phyloP scores from a whole-genome alignment of 2,329 filamentous ascomycete genomes.

The Pestalotiopsis sp. region DNA sequence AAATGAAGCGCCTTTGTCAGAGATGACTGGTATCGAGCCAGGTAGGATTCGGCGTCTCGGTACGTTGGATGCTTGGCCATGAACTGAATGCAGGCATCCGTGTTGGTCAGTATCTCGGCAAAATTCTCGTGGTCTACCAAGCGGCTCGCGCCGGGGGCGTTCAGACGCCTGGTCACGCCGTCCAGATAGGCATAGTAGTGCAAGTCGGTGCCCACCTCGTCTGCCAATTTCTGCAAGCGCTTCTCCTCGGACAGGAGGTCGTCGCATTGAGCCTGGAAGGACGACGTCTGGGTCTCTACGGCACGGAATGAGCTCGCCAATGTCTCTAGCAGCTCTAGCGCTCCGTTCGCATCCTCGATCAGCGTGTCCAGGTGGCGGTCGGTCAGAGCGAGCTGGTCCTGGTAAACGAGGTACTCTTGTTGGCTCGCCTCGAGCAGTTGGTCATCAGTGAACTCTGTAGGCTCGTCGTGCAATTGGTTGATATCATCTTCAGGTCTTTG shows the following conservation, averaged over 20 bases:
- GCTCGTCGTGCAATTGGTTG: slow-evolving; percentile 14
- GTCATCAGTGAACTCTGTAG: slow-evolving; percentile 46
- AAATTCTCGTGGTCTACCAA: slow-evolving; percentile 84
- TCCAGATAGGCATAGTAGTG: slow-evolving; percentile 95
- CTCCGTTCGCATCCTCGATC: slow-evolving; percentile 72
- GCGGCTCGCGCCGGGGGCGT: slow-evolving; percentile 85
- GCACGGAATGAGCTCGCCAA: slow-evolving; percentile 84
- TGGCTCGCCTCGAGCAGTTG: slow-evolving; percentile 80
- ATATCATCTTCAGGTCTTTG: slow-evolving; percentile 26
- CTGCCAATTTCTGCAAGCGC: slow-evolving; percentile 74
- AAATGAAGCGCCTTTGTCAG: slow-evolving; percentile 67
- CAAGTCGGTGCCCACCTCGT: slow-evolving; percentile 85
- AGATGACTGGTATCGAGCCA: slow-evolving; percentile 82
- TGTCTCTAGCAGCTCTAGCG: slow-evolving; percentile 73
- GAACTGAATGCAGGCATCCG: slow-evolving; percentile 90
- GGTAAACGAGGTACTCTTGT: slow-evolving; percentile 80
- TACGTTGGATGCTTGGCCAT: slow-evolving; percentile 86
- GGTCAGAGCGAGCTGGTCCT: slow-evolving; percentile 77
- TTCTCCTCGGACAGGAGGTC: slow-evolving; percentile 80
- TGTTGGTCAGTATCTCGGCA: slow-evolving; percentile 79
- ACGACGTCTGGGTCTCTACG: slow-evolving; percentile 88
- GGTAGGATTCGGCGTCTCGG: slow-evolving; percentile 83
- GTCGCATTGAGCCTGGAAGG: slow-evolving; percentile 90
- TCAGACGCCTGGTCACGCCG: slow-evolving; percentile 83
- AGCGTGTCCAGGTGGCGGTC: slow-evolving; percentile 80